phyloP scores from a whole-genome alignment of 2,329 filamentous ascomycete species.

The Aspergillus jensenii region DNA sequence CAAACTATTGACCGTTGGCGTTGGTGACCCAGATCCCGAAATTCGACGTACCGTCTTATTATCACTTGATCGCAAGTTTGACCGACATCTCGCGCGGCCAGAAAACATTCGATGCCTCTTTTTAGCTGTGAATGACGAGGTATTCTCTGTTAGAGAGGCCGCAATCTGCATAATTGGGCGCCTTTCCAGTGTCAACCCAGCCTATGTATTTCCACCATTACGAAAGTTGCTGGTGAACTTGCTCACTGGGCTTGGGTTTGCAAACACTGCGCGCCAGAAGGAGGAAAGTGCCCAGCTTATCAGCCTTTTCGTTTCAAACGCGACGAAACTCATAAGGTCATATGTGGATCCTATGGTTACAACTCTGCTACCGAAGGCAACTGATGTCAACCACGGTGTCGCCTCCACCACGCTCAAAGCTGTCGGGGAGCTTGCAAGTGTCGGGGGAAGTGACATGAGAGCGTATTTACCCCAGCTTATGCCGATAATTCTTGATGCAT shows the following conservation, averaged over 20 bases:
- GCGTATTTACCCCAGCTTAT: constrained; percentile 89
- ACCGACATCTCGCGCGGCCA: constrained; percentile 92
- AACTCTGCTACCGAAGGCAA: constrained; percentile 89
- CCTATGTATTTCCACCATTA: constrained; percentile 93
- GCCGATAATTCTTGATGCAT: constrained; percentile 88
- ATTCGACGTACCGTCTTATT: constrained; percentile 87
- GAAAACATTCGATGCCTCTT: constrained; percentile 97
- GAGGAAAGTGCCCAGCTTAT: constrained; percentile 94
- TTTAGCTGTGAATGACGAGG: constrained; percentile 91
- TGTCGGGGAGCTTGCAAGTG: constrained; percentile 88
- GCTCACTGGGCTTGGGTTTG: constrained; percentile 93
- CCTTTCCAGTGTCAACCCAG: constrained; percentile 85
- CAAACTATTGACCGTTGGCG: constrained; percentile 89
- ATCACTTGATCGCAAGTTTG: constrained; percentile 89
- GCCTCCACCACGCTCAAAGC: constrained; percentile 94
- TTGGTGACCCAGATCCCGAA: constrained; percentile 84
- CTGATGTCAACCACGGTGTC: constrained; percentile 80
- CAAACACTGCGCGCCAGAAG: constrained; percentile 89
- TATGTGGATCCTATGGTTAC: constrained; percentile 97
- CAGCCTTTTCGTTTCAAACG: constrained; percentile 88
- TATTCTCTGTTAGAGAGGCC: constrained; percentile 88
- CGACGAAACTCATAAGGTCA: constrained; percentile 87
- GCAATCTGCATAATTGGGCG: constrained; percentile 96
- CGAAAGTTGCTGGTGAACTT: constrained; percentile 95
- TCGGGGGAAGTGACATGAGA: constrained; percentile 91